Base-by-base conservation (phyloP, 305 asterid species). In the Striga hermonthica region DNA sequence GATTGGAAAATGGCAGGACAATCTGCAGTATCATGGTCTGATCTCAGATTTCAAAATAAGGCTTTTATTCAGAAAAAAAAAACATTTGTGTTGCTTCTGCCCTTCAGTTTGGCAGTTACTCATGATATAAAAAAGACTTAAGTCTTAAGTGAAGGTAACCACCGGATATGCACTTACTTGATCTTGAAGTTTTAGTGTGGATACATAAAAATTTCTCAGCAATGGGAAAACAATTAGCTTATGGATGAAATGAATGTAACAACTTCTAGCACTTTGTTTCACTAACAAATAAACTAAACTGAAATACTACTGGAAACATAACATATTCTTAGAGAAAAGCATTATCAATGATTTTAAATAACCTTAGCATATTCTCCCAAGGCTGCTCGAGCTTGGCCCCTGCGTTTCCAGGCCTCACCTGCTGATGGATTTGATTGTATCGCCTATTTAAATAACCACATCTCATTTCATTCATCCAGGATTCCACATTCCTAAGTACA, bases 341-440 rank as follows among this genome's bases (percentile, higher is more conserved):
- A 65, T 40, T 68, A 52, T 65, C 52, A 59, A 52, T 22, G 54
- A 66, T 54, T 35, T 45, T 57, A 57, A 79, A n/a, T 70, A 53
- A 66, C 99, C 96, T 85, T 86, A 36, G 84, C 95, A 77, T 90
- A 90, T 79, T 93, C 97, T 75, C 99, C 97, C 79, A 94, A 77
- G 60, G 99, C 97, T 59, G 99, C 99, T 73, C 85, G 90, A 62
- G 97, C 99, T 81, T 94, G 99, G 65, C 99, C 99, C 83, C 99
- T 78, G 72, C 99, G 96, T 75, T 94, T 94, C 96, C 96, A 94
- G 64, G 99, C 99, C 80, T 94, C 97, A 13, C 95, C 97, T 15
- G 99, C 99, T 60, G 86, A 81, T 72, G 97, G 97, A 75, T 90
- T 90, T 75, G 90, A 80, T 72, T 82, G 80, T 80, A 94, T 90